Conservation (phyloP, 78 protist species). For the Dictyostelium capitatum region DNA sequence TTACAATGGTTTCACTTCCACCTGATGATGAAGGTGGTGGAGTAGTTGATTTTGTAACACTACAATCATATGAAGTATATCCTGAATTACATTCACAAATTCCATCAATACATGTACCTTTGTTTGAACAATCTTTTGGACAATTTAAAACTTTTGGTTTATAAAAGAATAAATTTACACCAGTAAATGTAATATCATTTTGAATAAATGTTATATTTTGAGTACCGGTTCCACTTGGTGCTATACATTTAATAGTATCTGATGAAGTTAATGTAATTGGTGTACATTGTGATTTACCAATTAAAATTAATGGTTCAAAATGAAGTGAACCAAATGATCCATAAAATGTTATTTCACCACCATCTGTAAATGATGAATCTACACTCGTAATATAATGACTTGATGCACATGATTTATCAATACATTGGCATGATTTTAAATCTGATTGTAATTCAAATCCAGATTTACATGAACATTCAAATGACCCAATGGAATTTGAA, state of each 20-base stretch:
- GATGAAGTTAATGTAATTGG: background rate
- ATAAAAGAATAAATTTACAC: background rate
- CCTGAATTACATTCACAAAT: background rate
- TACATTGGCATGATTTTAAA: slow-evolving; percentile 4
- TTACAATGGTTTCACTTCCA: background rate
- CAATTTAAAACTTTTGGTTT: background rate
- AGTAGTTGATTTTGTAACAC: background rate
- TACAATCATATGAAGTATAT: background rate
- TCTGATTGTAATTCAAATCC: background rate
- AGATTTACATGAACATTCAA: too few species aligned
- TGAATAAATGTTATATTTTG: background rate
- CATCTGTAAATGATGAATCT: background rate
- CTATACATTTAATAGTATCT: background rate
- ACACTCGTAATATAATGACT: slow-evolving; percentile 1
- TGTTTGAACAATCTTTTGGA: background rate
- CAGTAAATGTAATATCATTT: background rate
- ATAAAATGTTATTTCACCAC: background rate
- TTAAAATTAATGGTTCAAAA: background rate
- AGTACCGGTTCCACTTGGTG: background rate
- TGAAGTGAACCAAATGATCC: background rate
- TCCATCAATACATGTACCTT: background rate
- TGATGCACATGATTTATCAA: background rate
- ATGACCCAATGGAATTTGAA: too few species aligned
- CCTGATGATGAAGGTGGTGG: background rate
- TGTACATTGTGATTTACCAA: background rate